A percentile compares a stretch with the other conserved stretches of the same genome.
phyloP scores from a whole-genome alignment of 768 basidiomycete genomes.

The Mycena vitilis region DNA sequence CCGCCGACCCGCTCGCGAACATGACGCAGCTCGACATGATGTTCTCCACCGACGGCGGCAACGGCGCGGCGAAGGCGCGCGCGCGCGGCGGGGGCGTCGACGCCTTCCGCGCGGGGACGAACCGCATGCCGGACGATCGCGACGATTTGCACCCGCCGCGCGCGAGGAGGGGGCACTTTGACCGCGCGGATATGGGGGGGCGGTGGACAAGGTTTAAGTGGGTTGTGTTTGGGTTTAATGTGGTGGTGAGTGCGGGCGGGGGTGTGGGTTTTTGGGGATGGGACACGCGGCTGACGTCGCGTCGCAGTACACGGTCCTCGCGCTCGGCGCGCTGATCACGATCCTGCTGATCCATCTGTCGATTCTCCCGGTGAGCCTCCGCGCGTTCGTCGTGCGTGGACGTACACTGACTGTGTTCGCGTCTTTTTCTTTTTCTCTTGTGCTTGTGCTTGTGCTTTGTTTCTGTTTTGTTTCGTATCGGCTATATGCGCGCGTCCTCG shows the following conservation, averaged over 20 bases:
- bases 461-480: too few species aligned
- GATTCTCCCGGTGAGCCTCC: too few species aligned
- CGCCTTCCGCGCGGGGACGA: slow-evolving; percentile 28
- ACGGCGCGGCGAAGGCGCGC: not conserved
- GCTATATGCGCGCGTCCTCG: too few species aligned
- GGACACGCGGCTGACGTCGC: too few species aligned
- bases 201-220: slow-evolving; percentile 35
- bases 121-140: slow-evolving; percentile 30
- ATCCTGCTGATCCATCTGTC: slow-evolving; percentile 21
- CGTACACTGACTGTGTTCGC: too few species aligned
- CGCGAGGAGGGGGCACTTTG: slow-evolving; percentile 8
- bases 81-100: slow-evolving; percentile 12
- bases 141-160: slow-evolving; percentile 25
- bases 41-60: too few species aligned
- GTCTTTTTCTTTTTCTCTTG: too few species aligned
- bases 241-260: slow-evolving; percentile 8
- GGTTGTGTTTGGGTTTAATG: slow-evolving; percentile 29
- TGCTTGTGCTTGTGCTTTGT: too few species aligned
- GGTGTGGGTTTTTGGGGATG: too few species aligned
- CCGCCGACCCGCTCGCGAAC: too few species aligned
- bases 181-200: slow-evolving; percentile 14
- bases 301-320: slow-evolving; percentile 16
- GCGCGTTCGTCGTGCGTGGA: too few species aligned
- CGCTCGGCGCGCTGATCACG: slow-evolving; percentile 7
- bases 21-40: too few species aligned